Conservation (phyloP, 495 filamentous ascomycete species). For the Chaetomium tenue region DNA sequence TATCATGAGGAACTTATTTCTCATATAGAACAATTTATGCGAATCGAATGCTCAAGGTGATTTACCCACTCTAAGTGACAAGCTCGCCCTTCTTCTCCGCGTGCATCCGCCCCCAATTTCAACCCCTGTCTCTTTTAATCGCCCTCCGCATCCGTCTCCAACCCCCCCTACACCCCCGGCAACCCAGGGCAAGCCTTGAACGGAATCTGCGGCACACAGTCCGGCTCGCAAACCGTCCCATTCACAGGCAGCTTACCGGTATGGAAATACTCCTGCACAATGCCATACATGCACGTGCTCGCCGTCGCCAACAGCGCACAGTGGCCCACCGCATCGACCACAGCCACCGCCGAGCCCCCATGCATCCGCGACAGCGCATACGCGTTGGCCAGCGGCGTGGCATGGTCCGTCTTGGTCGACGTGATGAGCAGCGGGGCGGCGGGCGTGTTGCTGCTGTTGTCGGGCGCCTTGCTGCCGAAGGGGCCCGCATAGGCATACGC, state of each 20-base stretch:
- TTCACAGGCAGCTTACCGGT: background rate
- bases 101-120: no score
- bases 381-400: background rate
- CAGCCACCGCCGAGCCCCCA: background rate
- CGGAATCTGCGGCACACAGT: background rate
- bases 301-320: background rate
- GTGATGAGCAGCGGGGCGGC: conserved; percentile 31
- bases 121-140: no score
- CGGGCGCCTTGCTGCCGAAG: conserved; percentile 29
- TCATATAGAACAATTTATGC: no score
- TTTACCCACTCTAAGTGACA: no score
- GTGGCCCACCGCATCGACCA: background rate
- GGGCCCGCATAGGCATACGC: conserved; percentile 34
- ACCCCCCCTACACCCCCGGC: no score
- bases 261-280: background rate
- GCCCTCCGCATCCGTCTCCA: no score
- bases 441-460: background rate
- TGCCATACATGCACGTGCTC: background rate
- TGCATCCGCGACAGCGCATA: background rate
- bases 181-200: background rate
- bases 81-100: no score
- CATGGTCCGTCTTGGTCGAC: conserved; percentile 16
- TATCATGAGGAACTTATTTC: no score
- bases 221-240: background rate
- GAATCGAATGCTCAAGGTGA: no score